Evolutionary conservation across 148 eudicot genomes (phyloP).

Genomic region (Mesembryanthemum crystallinum): DNA sequence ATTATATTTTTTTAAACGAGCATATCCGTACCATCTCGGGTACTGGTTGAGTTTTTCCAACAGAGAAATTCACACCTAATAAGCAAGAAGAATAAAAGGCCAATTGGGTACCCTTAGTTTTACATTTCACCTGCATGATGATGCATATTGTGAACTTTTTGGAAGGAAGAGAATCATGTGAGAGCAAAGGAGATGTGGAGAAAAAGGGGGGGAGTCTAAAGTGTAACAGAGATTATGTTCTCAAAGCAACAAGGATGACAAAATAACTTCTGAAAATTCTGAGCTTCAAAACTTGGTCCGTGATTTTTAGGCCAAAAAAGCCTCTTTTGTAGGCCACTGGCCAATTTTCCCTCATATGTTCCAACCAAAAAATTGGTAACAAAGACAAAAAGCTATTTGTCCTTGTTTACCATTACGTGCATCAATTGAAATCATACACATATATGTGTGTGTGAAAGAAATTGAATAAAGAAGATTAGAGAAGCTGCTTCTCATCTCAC

Average conservation of each 20-base stretch:
- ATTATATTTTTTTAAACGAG: no score
- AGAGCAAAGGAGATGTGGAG: background rate
- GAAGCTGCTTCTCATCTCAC: background rate
- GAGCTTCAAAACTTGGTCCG: background rate
- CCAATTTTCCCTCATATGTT: background rate
- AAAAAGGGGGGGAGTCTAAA: background rate
- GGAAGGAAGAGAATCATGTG: slow-evolving; percentile 1
- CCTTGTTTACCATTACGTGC: slow-evolving; percentile 14
- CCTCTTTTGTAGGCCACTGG: slow-evolving; percentile 9
- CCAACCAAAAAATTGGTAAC: background rate
- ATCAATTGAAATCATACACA: slow-evolving; percentile 28
- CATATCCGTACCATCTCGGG: no score
- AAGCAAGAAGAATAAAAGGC: no score
- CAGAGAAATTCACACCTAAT: no score
- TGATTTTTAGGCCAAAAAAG: slow-evolving; percentile 4
- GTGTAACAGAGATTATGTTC: background rate
- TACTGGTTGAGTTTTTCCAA: no score
- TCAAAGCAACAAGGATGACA: slow-evolving; percentile 10
- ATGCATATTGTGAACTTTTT: background rate
- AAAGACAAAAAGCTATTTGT: background rate
- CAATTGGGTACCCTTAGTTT: background rate
- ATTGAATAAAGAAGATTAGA: background rate
- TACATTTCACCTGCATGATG: background rate
- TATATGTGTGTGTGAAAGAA: background rate
- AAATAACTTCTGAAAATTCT: background rate